Evolutionary conservation across 176 grass and related monocot species (phyloP).

Genomic region (Aegilops tauschii): DNA sequence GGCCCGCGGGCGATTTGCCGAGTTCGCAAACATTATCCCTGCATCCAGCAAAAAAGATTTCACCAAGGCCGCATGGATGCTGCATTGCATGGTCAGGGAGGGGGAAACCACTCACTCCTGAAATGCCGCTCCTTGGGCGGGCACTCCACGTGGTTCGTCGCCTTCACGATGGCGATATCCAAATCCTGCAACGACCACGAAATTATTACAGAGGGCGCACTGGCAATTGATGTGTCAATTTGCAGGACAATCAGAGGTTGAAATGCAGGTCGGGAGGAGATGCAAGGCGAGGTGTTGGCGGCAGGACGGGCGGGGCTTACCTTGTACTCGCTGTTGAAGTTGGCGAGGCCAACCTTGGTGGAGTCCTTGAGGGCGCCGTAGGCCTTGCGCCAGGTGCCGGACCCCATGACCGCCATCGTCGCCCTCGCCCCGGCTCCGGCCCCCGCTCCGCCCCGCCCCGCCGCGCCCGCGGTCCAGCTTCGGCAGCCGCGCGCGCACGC

Average conservation of each 20-base stretch:
- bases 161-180: slow-evolving; percentile 97
- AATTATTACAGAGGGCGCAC: neutral
- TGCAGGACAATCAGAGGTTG: neutral
- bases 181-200: slow-evolving; percentile 53
- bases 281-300: neutral
- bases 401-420: slow-evolving; percentile 36
- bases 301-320: slow-evolving; percentile 12
- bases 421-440: neutral
- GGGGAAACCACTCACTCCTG: slow-evolving; percentile 70
- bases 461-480: neutral
- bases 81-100: neutral
- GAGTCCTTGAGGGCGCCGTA: slow-evolving; percentile 96
- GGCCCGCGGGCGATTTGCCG: slow-evolving; percentile 56
- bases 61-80: neutral
- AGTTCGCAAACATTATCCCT: slow-evolving; percentile 75
- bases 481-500: neutral
- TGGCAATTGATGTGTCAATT: neutral
- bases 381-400: slow-evolving; percentile 89
- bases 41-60: slow-evolving; percentile 9
- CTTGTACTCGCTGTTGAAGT: slow-evolving; percentile 98
- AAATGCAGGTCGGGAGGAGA: neutral
- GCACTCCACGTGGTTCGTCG: slow-evolving; percentile 89
- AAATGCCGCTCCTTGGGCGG: slow-evolving; percentile 92
- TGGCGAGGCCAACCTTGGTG: slow-evolving; percentile 97
- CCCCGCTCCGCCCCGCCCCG: neutral